Conservation (phyloP, 73 alveolate species). For the Tetrahymena malaccensis region DNA sequence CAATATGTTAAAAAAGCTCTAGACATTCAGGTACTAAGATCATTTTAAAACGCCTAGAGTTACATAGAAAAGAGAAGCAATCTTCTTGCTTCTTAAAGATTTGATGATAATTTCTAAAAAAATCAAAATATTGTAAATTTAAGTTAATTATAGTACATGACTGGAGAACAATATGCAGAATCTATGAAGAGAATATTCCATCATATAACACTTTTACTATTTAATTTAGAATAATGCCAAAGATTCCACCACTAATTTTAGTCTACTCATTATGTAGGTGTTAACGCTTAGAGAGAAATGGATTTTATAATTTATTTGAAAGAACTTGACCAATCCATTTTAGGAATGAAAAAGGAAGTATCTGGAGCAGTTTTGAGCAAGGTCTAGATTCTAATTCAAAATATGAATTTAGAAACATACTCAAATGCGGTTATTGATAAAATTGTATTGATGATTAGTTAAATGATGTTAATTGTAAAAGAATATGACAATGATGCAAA, state of each 20-base stretch:
- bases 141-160: neutral
- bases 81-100: neutral
- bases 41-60: neutral
- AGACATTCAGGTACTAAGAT: neutral
- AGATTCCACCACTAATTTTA: neutral
- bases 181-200: neutral
- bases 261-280: neutral
- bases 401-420: neutral
- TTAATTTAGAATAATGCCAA: neutral
- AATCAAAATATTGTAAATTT: neutral
- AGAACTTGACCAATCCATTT: neutral
- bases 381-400: neutral
- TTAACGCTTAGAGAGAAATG: neutral
- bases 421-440: neutral
- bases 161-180: neutral
- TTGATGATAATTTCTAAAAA: neutral
- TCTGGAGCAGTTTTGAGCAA: neutral
- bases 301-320: neutral
- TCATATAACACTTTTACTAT: neutral
- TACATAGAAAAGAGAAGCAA: neutral
- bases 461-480: neutral
- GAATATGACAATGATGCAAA: neutral
- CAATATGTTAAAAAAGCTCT: neutral
- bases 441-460: neutral
- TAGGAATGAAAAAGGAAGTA: neutral